These are phyloP conservation scores for Cyclotella atomus DNA, from an alignment of 108 stramenopile genomes.

Conservation along the genomic window DNA sequence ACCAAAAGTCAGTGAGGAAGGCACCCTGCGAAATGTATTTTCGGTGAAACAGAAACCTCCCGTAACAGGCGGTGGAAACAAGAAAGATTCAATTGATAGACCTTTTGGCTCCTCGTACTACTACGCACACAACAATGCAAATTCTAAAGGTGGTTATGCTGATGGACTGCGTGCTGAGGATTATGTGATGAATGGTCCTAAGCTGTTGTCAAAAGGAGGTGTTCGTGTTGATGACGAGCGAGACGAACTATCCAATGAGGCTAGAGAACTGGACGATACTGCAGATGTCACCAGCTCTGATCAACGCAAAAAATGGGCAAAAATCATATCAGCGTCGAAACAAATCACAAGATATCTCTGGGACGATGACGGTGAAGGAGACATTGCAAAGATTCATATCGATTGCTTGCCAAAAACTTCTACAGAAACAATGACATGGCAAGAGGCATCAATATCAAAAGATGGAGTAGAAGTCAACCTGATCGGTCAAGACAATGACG, in stretches of 20 bases:
- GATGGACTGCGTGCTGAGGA: constrained; percentile 85
- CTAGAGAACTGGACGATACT: neutral
- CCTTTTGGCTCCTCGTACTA: constrained; percentile 84
- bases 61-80: neutral
- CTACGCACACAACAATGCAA: constrained; percentile 80
- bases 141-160: constrained; percentile 76
- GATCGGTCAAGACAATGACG: constrained; percentile 44
- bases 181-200: constrained; percentile 83
- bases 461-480: constrained; percentile 50
- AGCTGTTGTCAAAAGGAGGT: constrained; percentile 66
- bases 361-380: constrained; percentile 77
- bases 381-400: constrained; percentile 76
- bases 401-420: constrained; percentile 62
- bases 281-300: neutral
- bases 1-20: neutral
- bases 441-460: constrained; percentile 43
- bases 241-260: neutral
- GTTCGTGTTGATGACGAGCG: constrained; percentile 35
- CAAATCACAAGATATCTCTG: constrained; percentile 75
- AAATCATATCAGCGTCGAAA: constrained; percentile 17
- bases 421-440: constrained; percentile 43
- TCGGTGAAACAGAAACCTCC: constrained; percentile 43
- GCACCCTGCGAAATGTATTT: constrained; percentile 37
- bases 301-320: constrained; percentile 5
- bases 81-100: constrained; percentile 38